phyloP scores from a whole-genome alignment of 805 yeast genomes.

The Brettanomyces naardenensis region DNA sequence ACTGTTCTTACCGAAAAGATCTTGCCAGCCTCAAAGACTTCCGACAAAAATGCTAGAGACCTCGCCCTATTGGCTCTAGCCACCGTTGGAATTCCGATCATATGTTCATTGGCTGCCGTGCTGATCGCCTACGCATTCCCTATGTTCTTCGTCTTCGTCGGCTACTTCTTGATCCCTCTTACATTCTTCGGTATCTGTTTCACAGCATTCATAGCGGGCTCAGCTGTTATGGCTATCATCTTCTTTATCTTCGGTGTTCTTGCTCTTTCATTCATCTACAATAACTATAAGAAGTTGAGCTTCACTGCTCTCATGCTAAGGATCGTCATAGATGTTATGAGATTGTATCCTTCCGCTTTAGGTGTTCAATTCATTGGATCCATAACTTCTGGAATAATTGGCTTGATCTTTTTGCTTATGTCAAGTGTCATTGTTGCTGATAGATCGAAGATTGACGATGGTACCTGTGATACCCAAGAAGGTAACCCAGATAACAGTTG shows the following conservation, averaged over 20 bases:
- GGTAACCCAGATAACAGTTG: conserved; percentile 17
- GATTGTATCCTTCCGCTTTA: conserved; percentile 61
- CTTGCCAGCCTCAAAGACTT: conserved; percentile 2
- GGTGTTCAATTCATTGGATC: conserved; percentile 34
- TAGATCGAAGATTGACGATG: conserved; percentile 35
- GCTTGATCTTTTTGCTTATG: conserved; percentile 56
- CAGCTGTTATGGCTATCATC: conserved; percentile 8
- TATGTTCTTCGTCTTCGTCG: conserved; percentile 21
- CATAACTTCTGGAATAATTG: conserved; percentile 44
- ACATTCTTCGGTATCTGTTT: conserved; percentile 18
- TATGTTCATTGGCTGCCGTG: conserved; percentile 14
- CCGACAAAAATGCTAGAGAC: conserved; percentile 3
- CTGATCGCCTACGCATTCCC: conserved; percentile 21
- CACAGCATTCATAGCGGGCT: conserved; percentile 13
- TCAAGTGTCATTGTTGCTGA: conserved; percentile 42
- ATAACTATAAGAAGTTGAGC: conserved; percentile 19
- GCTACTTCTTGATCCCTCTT: conserved; percentile 22
- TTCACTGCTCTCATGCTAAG: conserved; percentile 23
- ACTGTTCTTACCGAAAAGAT: not conserved
- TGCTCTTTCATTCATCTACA: conserved; percentile 17
- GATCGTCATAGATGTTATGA: conserved; percentile 67
- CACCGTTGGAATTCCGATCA: conserved; percentile 15
- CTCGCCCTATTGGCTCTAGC: conserved; percentile 7
- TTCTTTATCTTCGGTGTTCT: conserved; percentile 14
- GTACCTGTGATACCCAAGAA: conserved; percentile 34